Evolutionary conservation across 176 grass and related monocot species (phyloP).

Genomic region (Bothriochloa decipiens): DNA sequence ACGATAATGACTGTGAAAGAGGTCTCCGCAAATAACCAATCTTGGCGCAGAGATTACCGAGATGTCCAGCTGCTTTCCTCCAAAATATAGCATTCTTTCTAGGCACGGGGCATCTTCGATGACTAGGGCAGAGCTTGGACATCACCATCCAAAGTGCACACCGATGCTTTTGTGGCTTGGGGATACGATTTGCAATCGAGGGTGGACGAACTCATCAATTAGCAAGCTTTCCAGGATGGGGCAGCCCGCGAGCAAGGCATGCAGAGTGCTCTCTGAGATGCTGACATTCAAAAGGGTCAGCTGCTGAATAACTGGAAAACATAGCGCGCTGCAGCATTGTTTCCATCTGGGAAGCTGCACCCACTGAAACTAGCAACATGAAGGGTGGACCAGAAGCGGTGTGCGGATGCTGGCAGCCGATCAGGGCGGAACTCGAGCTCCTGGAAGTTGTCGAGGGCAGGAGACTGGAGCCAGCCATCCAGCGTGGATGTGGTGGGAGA

Average conservation of each 20-base stretch:
- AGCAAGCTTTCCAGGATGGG: background rate
- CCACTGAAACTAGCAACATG: background rate
- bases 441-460: background rate
- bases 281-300: background rate
- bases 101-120: background rate
- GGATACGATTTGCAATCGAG: background rate
- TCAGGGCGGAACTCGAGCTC: background rate
- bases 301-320: background rate
- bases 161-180: background rate
- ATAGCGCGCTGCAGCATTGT: background rate
- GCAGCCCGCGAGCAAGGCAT: background rate
- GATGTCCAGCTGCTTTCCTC: background rate
- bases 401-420: background rate
- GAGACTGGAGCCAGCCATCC: background rate
- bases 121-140: background rate
- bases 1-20: background rate
- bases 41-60: background rate
- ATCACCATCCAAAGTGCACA: background rate
- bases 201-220: background rate
- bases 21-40: background rate
- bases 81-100: background rate
- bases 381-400: conserved; percentile 1
- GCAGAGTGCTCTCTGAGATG: background rate
- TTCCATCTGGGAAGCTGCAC: background rate
- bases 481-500: background rate